phyloP scores from a whole-genome alignment of 495 filamentous ascomycete species.

The Hamigera avellanea region DNA sequence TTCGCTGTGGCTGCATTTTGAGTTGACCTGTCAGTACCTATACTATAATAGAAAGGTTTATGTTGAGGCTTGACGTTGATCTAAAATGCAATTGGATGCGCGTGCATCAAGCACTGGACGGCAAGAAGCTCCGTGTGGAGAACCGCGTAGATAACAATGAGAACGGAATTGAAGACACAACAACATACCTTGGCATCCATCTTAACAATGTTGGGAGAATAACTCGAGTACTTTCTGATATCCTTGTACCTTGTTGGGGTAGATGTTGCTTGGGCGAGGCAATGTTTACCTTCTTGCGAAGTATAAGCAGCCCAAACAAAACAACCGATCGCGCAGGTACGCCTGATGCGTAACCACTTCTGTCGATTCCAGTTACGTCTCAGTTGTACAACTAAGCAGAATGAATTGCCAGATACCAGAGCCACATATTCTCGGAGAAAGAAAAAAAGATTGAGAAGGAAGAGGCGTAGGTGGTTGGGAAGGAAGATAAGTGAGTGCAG shows the following conservation, averaged over 20 bases:
- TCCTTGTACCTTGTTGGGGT: background rate
- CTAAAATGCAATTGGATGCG: background rate
- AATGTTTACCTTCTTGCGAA: slow-evolving; percentile 22
- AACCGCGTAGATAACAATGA: background rate
- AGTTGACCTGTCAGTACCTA: slow-evolving; percentile 7
- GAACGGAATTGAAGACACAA: slow-evolving; percentile 1
- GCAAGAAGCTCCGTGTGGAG: too few relatives aligned
- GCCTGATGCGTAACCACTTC: too few relatives aligned
- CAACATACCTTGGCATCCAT: slow-evolving; percentile 37
- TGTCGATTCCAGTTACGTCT: too few relatives aligned
- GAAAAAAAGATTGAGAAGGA: slow-evolving; percentile 2
- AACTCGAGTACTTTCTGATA: background rate
- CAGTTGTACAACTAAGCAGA: too few relatives aligned
- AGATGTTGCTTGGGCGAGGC: slow-evolving; percentile 3
- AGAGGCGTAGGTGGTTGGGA: slow-evolving; percentile 12
- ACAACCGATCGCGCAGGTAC: slow-evolving; percentile 9
- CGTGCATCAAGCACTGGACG: background rate
- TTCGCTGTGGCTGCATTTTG: slow-evolving; percentile 56
- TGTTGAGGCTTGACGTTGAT: too few relatives aligned
- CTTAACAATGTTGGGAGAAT: slow-evolving; percentile 7
- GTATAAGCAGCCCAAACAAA: slow-evolving; percentile 19
- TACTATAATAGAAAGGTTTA: background rate
- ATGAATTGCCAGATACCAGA: too few relatives aligned
- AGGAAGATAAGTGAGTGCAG: slow-evolving; percentile 9
- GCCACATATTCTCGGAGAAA: too few relatives aligned